phyloP scores from a whole-genome alignment of 2,329 filamentous ascomycete genomes.

The Hymenoscyphus occultus region DNA sequence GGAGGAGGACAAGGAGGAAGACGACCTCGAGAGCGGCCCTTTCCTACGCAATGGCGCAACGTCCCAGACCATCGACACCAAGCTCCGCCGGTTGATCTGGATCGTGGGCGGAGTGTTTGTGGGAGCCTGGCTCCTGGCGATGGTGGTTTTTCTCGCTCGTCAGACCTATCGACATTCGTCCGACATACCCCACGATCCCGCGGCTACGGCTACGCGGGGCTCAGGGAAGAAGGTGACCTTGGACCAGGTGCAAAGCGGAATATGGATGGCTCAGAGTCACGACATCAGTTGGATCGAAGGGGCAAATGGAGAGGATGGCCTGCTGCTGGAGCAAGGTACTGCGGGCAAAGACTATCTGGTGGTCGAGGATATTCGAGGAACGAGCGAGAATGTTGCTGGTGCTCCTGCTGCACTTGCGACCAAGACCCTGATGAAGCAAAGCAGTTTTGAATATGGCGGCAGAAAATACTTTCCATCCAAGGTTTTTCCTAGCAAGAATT shows the following conservation, averaged over 20 bases:
- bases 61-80: conserved; percentile 58
- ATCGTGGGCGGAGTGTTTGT: conserved; percentile 59
- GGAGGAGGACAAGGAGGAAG: conserved; percentile 37
- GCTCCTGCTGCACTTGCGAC: conserved; percentile 46
- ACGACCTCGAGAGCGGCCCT: conserved; percentile 47
- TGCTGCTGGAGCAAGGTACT: conserved; percentile 72
- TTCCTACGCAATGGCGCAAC: conserved; percentile 38
- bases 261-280: conserved; percentile 62
- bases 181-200: conserved; percentile 63
- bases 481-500: conserved; percentile 74
- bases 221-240: conserved; percentile 71
- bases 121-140: conserved; percentile 65
- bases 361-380: conserved; percentile 76
- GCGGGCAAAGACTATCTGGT: conserved; percentile 71
- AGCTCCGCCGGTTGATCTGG: conserved; percentile 55
- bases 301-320: conserved; percentile 73
- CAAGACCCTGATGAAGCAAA: conserved; percentile 71
- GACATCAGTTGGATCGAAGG: conserved; percentile 75
- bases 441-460: conserved; percentile 58
- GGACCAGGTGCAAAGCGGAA: conserved; percentile 64
- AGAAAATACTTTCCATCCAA: conserved; percentile 54
- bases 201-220: conserved; percentile 58
- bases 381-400: conserved; percentile 39
- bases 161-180: conserved; percentile 66
- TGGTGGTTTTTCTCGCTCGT: conserved; percentile 63